Conservation (phyloP, 495 filamentous ascomycete genomes). For the Cenococcum geophilum region DNA sequence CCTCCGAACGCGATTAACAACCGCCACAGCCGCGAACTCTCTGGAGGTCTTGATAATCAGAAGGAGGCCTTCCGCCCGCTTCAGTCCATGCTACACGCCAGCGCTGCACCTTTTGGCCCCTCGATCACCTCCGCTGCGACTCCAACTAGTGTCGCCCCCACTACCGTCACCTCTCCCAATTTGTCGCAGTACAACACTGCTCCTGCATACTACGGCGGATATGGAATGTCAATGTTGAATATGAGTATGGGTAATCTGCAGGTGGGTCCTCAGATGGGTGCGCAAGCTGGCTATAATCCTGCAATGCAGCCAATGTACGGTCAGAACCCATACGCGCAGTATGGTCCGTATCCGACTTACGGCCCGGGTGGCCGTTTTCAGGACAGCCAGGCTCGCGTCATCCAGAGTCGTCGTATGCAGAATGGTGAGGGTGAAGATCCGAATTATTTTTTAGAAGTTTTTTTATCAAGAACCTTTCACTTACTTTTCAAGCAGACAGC, state of each 20-base stretch:
- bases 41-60: conserved; percentile 41
- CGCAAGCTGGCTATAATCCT: conserved; percentile 13
- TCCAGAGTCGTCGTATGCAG: conserved; percentile 59
- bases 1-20: conserved; percentile 54
- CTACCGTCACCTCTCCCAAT: conserved; percentile 22
- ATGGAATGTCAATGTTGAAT: conserved; percentile 52
- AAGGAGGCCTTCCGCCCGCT: conserved; percentile 44
- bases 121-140: conserved; percentile 27
- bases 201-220: conserved; percentile 41
- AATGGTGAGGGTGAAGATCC: conserved; percentile 52
- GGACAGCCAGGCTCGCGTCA: conserved; percentile 64
- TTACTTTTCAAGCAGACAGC: conserved; percentile 33
- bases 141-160: conserved; percentile 9
- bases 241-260: conserved; percentile 55
- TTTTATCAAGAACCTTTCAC: conserved; percentile 6
- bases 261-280: conserved; percentile 39
- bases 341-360: conserved; percentile 39
- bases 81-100: conserved; percentile 68
- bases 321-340: conserved; percentile 43
- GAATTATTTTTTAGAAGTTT: conserved; percentile 15
- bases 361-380: conserved; percentile 39
- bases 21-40: conserved; percentile 63
- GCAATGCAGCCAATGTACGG: conserved; percentile 43
- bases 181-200: conserved; percentile 34
- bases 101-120: conserved; percentile 64